Base-by-base conservation (phyloP, 192 early-diverging fungal species). In the Rhizoclosmatium globosum region DNA sequence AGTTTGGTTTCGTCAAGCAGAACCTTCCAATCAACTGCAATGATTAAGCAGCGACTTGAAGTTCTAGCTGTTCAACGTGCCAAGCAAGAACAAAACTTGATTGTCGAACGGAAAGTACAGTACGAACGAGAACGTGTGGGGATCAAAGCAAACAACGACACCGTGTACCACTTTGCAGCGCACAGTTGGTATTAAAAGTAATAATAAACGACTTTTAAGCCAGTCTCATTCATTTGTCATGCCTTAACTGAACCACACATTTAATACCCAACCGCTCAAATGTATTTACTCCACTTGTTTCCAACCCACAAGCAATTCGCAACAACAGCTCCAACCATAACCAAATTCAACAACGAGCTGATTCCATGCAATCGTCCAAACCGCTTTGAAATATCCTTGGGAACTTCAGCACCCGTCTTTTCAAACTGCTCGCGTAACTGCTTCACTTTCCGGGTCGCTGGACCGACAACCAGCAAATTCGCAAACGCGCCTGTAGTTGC, bases 61-160 rank as follows among this genome's bases (percentile, higher is more conserved):
- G 21, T 17, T 58, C 57, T 58, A 4, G 57, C 57, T 4, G 17
- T 58, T 17, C 19, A 58, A 21, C 1, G 57, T 17, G 21, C 57
- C 57, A 58, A 58, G 57, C 57, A 58, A 58, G 57, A n/a, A 4
- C 92, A 90, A 2, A 94, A 94, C 65, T 90, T 92, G 19, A 89
- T 90, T 17, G 17, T n/a, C 57, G 57, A 83, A 57, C 80, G 82
- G 77, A 77, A 82, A 83, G 46, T 82, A 23, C 80, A 82, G 71
- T 79, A 84, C 31, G 31, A 31, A 31, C 31, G 31, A 31, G 31
- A 31, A 31, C 31, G 31, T 31, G 31, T 31, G 31, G 31, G 31
- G 31, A 31, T 31, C 31, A 31, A 31, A 31, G 31, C 31, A 31
- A 31, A 31, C 31, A 31, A 31, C 31, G 31, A 31, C 31, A 31